A percentile compares a stretch with the other conserved stretches of the same genome.
These are phyloP conservation scores for Hortiboletus campestris DNA, from an alignment of 768 basidiomycete species.

Conservation along the genomic window DNA sequence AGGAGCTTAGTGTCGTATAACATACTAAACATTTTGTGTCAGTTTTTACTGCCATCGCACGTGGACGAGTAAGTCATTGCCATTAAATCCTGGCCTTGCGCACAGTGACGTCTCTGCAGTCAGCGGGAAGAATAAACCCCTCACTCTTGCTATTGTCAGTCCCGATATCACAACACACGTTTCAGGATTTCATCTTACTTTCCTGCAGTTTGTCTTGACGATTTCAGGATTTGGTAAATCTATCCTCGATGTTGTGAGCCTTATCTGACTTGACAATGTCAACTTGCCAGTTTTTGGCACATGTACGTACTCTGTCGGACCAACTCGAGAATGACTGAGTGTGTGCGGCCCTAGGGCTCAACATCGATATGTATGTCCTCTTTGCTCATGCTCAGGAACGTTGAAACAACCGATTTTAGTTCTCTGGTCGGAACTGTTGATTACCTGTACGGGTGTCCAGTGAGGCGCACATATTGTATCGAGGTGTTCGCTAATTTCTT, in stretches of 20 bases:
- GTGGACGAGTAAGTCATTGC: slow-evolving; percentile 12
- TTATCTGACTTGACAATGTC: neutral
- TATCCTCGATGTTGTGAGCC: neutral
- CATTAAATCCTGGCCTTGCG: neutral
- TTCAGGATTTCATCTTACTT: neutral
- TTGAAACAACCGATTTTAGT: neutral
- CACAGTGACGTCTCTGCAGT: neutral
- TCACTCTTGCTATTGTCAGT: slow-evolving; percentile 14
- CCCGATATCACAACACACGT: neutral
- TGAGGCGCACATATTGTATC: neutral
- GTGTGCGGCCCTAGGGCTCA: neutral
- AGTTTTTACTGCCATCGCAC: slow-evolving; percentile 17
- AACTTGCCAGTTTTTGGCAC: slow-evolving; percentile 3
- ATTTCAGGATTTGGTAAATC: neutral
- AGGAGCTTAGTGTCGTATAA: no score
- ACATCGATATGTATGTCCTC: neutral
- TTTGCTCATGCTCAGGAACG: neutral
- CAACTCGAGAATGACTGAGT: neutral
- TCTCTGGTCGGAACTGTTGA: neutral
- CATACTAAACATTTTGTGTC: neutral
- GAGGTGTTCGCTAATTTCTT: neutral
- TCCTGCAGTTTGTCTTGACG: neutral
- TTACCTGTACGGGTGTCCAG: neutral
- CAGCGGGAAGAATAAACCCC: slow-evolving; percentile 12
- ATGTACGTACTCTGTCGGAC: slow-evolving; percentile 5